Base-by-base conservation (phyloP, 306 rosid species). In the Medicago arabica region DNA sequence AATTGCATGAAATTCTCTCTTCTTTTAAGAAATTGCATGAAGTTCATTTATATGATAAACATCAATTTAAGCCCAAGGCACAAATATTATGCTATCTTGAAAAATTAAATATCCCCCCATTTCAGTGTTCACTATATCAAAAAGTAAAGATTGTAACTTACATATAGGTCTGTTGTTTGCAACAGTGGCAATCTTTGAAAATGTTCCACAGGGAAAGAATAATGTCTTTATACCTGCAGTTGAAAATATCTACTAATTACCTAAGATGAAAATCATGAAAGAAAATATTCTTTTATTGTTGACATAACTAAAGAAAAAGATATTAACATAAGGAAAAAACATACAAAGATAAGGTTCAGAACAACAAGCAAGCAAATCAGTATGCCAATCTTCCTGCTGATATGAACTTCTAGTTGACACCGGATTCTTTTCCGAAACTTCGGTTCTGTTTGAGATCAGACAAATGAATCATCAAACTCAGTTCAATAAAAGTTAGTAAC, bases 341-440 rank as follows among this genome's bases (percentile, higher is more conserved):
- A 69, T 92, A 95, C 97, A 95, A 72, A 95, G 88, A 78, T 74
- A 86, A 75, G 97, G 99, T 64, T 95, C 97, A 40, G 97, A 87
- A 78, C 96, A 92, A 79, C 99, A 95, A 51, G 94, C 96, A 23
- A 95, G 97, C 71, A 95, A 85, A 89, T 95, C 99, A 55, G 89
- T 81, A 69, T 90, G 94, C 99, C 97, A 95, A 53, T 92, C 97
- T 81, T 83, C 99, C 70, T 80, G 77, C 62, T 67, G 85, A 81
- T 78, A 63, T 70, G 92, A 92, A 81, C 89, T 85, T 83, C 86
- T 82, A 40, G 87, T 84, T 31, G 99, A 85, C 43, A 77, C 76
- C 47, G 84, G 75, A 85, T 89, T 90, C 59, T 80, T 89, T 71
- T 85, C 85, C 16, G 92, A 86, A 72, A 89, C 83, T 7, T 91